Evolutionary conservation across 441 rosid genomes (phyloP).

Genomic region (Melastoma candidum): DNA sequence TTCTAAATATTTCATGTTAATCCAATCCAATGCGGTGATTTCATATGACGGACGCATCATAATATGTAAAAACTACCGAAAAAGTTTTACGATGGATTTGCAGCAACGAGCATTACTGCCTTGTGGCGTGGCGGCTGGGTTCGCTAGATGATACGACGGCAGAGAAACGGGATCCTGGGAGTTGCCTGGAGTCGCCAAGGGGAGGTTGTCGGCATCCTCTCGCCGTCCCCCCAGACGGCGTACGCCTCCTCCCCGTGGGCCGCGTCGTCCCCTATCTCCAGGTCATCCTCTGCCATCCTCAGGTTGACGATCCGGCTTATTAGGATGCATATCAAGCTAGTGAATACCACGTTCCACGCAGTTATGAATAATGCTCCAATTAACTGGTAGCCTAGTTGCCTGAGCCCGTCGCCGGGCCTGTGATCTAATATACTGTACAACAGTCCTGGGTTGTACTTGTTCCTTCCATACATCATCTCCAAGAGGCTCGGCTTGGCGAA

Average conservation of each 20-base stretch:
- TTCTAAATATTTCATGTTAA: too few relatives aligned
- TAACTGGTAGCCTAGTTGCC: slow-evolving; percentile 31
- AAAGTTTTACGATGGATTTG: not conserved
- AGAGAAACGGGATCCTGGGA: slow-evolving; percentile 23
- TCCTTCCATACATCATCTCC: slow-evolving; percentile 11
- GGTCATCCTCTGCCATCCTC: slow-evolving; percentile 42
- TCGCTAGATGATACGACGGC: slow-evolving; percentile 3
- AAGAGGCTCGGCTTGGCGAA: slow-evolving; percentile 42
- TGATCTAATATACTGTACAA: slow-evolving; percentile 21
- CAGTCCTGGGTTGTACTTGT: slow-evolving; percentile 18
- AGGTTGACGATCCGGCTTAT: slow-evolving; percentile 33
- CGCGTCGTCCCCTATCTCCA: slow-evolving; percentile 47
- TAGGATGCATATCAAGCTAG: slow-evolving; percentile 43
- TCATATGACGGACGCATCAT: not conserved
- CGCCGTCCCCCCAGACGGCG: slow-evolving; percentile 30
- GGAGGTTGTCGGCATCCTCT: slow-evolving; percentile 19
- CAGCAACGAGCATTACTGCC: slow-evolving; percentile 1
- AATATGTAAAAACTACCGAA: not conserved
- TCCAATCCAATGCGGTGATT: too few relatives aligned
- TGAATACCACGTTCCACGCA: slow-evolving; percentile 32
- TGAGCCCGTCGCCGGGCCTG: slow-evolving; percentile 18
- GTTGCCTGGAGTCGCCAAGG: slow-evolving; percentile 14
- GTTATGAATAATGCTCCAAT: slow-evolving; percentile 33
- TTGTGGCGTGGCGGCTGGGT: not conserved
- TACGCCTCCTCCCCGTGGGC: slow-evolving; percentile 58